Conservation (phyloP, 2,329 filamentous ascomycete species). For the Aspergillus vadensis region DNA sequence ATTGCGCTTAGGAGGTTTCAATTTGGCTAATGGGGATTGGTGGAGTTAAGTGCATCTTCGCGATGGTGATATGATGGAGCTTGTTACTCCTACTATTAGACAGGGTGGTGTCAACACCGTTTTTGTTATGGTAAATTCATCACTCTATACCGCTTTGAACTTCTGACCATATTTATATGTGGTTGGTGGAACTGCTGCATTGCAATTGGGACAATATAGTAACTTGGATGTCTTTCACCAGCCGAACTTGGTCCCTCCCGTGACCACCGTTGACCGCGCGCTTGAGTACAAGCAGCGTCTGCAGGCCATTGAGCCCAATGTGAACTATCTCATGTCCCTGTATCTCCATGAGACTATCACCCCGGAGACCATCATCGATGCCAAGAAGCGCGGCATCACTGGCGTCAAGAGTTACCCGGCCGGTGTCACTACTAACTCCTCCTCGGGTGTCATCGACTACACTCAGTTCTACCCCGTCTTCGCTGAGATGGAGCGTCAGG, state of each 20-base stretch:
- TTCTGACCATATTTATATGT: background rate
- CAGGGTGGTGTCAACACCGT: slow-evolving; percentile 67
- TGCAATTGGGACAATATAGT: background rate
- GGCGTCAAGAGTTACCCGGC: slow-evolving; percentile 57
- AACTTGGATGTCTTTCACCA: slow-evolving; percentile 33
- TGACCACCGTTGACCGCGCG: slow-evolving; percentile 63
- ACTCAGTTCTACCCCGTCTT: slow-evolving; percentile 63
- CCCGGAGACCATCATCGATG: slow-evolving; percentile 70
- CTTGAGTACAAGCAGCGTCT: slow-evolving; percentile 67
- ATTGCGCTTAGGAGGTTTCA: background rate
- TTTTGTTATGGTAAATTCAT: slow-evolving; percentile 52
- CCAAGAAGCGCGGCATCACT: slow-evolving; percentile 70
- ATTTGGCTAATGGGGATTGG: slow-evolving; percentile 14
- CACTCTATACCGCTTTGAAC: slow-evolving; percentile 9
- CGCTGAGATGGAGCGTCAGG: slow-evolving; percentile 81
- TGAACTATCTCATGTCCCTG: slow-evolving; percentile 74
- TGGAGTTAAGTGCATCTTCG: slow-evolving; percentile 62
- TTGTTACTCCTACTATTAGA: slow-evolving; percentile 57
- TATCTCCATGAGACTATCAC: slow-evolving; percentile 67
- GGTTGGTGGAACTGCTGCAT: background rate
- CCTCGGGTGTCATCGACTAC: slow-evolving; percentile 50
- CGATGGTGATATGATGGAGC: slow-evolving; percentile 64
- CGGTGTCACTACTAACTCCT: slow-evolving; percentile 62
- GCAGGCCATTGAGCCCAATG: slow-evolving; percentile 60
- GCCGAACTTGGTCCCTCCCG: slow-evolving; percentile 67